Base-by-base conservation (phyloP, 2,329 filamentous ascomycete species). In the Colletotrichum sansevieriae region DNA sequence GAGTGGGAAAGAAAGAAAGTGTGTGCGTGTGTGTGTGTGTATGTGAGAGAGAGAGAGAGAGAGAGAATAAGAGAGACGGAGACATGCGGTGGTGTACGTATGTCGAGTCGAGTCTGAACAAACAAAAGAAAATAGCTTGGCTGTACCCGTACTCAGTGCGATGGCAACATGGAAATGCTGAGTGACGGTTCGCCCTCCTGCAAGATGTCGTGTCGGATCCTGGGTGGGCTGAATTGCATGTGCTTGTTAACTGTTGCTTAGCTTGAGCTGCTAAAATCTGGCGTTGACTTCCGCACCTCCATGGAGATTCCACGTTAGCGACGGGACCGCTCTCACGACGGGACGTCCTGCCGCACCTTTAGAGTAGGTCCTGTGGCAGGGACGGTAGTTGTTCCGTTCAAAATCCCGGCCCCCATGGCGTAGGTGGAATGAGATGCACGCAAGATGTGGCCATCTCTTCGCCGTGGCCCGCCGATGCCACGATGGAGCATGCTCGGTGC, bases 341-440 rank as follows among this genome's bases (percentile, higher is more conserved):
- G 57, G 33, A 49, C 22, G 18, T 60, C 57, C 44, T 59, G 41
- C 56, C 56, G 41, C 56, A 52, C 29, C 33, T 52, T 15, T 18
- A 18, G 18, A 18, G 18, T 47, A 8, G 4, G 10, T 43, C 6
- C 20, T 9, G 41, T 7, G 15, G 52, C 15, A 35, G 33, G 47
- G 29, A 54, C 59, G 46, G 59, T 54, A 44, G 35, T 52, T 41
- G 51, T 43, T 29, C 47, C 59, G 18, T 62, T 37, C 59, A 54
- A 12, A 47, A 35, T 9, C 22, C 46, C 8, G 20, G 18, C 44
- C 43, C 43, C 47, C 43, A 46, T 46, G 43, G 15, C 43, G 8
- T n/a, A 25, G 33, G 65, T 68, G 60, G 54, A 43, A 60, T 68
- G 60, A 64, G 60, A 68, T 68, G 65, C 61, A 65, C 52, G 65